Evolutionary conservation across 805 yeast species (phyloP).

Genomic region (Osmozyma mogii): DNA sequence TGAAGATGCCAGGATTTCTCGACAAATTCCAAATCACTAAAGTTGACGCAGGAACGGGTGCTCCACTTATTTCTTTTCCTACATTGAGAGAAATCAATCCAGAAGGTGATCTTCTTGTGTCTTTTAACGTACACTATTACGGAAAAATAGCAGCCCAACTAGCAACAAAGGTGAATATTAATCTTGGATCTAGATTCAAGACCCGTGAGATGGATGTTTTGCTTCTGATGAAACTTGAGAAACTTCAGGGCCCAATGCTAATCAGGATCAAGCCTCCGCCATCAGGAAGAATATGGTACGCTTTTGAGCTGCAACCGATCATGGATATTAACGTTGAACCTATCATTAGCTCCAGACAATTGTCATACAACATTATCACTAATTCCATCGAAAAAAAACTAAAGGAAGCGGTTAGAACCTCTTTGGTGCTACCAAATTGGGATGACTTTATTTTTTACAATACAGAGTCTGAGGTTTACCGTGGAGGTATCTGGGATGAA

Average conservation of each 20-base stretch:
- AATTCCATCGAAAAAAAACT: conserved; percentile 71
- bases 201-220: conserved; percentile 70
- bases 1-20: conserved; percentile 80
- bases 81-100: conserved; percentile 61
- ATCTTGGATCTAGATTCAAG: conserved; percentile 67
- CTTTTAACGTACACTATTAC: conserved; percentile 54
- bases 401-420: conserved; percentile 68
- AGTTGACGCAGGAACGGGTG: conserved; percentile 68
- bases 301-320: conserved; percentile 72
- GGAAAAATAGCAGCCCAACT: conserved; percentile 75
- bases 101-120: conserved; percentile 65
- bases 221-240: conserved; percentile 59
- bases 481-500: conserved; percentile 92
- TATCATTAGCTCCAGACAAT: conserved; percentile 75
- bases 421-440: conserved; percentile 80
- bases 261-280: conserved; percentile 83
- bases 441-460: conserved; percentile 75
- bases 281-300: conserved; percentile 83
- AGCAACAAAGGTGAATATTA: conserved; percentile 71
- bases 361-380: conserved; percentile 72
- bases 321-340: conserved; percentile 79
- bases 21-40: conserved; percentile 72
- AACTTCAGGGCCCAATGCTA: conserved; percentile 65
- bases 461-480: conserved; percentile 60
- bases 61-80: conserved; percentile 76